These are phyloP conservation scores for Jaapia argillacea DNA, from an alignment of 768 basidiomycete species.

Conservation along the genomic window DNA sequence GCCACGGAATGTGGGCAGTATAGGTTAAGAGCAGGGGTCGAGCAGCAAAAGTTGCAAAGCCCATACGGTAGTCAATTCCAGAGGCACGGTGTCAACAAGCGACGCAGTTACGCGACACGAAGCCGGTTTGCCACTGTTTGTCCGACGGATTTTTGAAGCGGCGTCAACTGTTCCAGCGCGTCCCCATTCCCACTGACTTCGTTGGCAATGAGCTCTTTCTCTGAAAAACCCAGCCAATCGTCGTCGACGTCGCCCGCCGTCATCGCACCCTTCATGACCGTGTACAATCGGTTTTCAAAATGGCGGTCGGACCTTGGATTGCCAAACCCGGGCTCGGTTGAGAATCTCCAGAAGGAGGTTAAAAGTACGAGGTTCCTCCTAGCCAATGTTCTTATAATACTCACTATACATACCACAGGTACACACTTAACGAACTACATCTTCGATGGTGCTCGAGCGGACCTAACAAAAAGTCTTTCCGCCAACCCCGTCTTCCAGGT, in stretches of 20 bases:
- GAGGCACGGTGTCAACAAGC: too few species aligned
- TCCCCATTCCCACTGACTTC: too few species aligned
- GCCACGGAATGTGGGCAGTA: too few species aligned
- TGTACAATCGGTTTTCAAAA: slow-evolving; percentile 63
- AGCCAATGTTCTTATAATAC: slow-evolving; percentile 1
- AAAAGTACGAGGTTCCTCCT: slow-evolving; percentile 47
- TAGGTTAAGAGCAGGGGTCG: too few species aligned
- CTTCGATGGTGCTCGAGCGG: slow-evolving; percentile 96
- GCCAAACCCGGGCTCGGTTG: slow-evolving; percentile 86
- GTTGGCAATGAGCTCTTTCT: slow-evolving; percentile 28
- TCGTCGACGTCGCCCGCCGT: slow-evolving; percentile 20
- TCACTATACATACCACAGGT: slow-evolving; percentile 31
- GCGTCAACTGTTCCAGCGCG: too few species aligned
- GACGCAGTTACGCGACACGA: too few species aligned
- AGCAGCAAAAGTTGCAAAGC: too few species aligned
- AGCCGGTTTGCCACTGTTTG: too few species aligned
- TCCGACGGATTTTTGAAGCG: too few species aligned
- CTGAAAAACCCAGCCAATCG: slow-evolving; percentile 26
- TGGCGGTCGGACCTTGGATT: slow-evolving; percentile 80
- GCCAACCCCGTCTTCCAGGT: slow-evolving; percentile 96
- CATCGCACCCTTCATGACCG: slow-evolving; percentile 48
- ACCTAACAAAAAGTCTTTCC: slow-evolving; percentile 89
- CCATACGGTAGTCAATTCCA: too few species aligned
- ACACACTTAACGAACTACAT: slow-evolving; percentile 91
- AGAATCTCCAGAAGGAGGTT: slow-evolving; percentile 89